Base-by-base conservation (phyloP, 2,329 filamentous ascomycete species). In the Chrysosporium keratinophilum region DNA sequence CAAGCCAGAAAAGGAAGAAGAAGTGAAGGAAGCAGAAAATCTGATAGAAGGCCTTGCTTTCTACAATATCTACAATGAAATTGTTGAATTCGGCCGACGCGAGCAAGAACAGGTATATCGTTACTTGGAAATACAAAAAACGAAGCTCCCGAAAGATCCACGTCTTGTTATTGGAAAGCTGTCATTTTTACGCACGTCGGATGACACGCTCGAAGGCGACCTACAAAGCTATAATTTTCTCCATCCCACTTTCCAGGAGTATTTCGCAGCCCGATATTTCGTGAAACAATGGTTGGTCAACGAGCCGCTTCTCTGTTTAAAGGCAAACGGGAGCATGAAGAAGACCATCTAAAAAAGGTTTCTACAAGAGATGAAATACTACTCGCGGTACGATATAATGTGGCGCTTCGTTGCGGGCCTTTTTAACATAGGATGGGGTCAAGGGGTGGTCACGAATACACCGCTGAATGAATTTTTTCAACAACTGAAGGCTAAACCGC, bases 331-430 rank as follows among this genome's bases (percentile, higher is more conserved):
- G 23, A 11, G 19, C 17, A 17, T 19, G 15, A 11, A 23, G n/a
- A 33, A 3, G 10, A 43, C 19, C n/a, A 52, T 44, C 4, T 37
- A 37, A 9, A 52, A 47, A 15, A 48, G 9, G 2, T 71, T 70
- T 52, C 59, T 74, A 31, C 57, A 52, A 28, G 43, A 62, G 49
- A 20, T 71, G 10, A 74, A 75, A 57, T 75, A 74, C 57, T 61
- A 60, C 28, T 34, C 59, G 19, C 66, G 65, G 33, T 74, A 71
- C 56, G 64, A 72, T 50, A 63, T 74, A 2, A 56, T 74, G 2
- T 74, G 70, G 72, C 66, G 70, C 15, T 74, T 74, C 61, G 67
- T 71, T 34, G 56, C 66, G 3, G 71, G 71, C n/a, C 55, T 73
- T n/a, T 60, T 74, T 34, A 14, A 43, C 6, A 31, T 33, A 15